Conservation (phyloP, 2,329 filamentous ascomycete species). For the Fusarium mundagurra region DNA sequence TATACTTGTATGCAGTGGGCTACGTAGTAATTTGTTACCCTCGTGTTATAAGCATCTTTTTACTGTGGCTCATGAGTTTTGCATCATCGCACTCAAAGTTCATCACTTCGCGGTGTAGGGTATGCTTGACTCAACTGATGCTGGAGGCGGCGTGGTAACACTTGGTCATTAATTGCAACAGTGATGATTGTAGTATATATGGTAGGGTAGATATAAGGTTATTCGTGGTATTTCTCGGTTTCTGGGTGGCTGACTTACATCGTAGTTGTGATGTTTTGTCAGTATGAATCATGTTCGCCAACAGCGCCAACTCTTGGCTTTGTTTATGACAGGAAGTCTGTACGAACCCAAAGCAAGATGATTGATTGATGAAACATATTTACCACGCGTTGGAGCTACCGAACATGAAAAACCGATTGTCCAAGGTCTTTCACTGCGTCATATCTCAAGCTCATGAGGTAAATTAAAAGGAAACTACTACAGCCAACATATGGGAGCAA, state of each 20-base stretch:
- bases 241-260: neutral
- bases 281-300: neutral
- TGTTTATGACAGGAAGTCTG: neutral
- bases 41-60: neutral
- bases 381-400: neutral
- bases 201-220: neutral
- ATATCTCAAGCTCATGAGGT: neutral
- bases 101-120: constrained; percentile 18
- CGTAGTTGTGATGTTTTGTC: neutral
- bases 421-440: neutral
- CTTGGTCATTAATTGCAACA: neutral
- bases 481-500: neutral
- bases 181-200: neutral
- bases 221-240: no score
- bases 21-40: neutral
- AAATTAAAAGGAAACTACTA: neutral
- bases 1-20: neutral
- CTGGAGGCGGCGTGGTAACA: neutral
- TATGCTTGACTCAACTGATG: neutral
- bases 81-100: neutral
- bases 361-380: neutral
- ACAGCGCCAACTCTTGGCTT: neutral
- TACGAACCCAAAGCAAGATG: neutral
- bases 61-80: neutral
- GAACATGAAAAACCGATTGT: neutral